A percentile compares a stretch with the other conserved stretches of the same genome.
Conservation (phyloP, 2,329 filamentous ascomycete genomes). For the Ceratocystis cacaofunesta region DNA sequence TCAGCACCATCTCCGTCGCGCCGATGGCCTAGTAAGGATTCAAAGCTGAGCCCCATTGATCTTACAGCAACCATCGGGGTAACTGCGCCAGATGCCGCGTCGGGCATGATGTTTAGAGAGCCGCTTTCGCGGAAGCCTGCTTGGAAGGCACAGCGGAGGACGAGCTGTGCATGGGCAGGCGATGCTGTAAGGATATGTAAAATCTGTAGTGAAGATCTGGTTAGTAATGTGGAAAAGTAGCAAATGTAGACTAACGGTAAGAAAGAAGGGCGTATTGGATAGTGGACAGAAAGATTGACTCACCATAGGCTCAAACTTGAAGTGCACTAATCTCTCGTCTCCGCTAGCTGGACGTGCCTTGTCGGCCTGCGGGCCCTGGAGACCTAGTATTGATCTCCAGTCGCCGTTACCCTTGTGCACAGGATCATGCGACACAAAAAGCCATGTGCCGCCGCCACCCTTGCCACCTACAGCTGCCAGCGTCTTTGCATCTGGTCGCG, state of each 20-base stretch:
- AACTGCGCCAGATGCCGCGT: conserved; percentile 21
- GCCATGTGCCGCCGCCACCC: conserved; percentile 68
- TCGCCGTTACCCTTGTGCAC: conserved; percentile 28
- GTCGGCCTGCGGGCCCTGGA: conserved; percentile 24
- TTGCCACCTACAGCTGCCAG: conserved; percentile 63
- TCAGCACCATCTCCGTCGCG: conserved; percentile 25
- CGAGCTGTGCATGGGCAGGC: conserved; percentile 54
- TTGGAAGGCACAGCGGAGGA: conserved; percentile 60
- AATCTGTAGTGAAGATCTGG: conserved; percentile 43
- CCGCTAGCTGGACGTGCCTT: conserved; percentile 18
- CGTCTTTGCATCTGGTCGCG: conserved; percentile 17
- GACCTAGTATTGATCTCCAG: conserved; percentile 27
- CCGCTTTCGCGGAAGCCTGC: conserved; percentile 87
- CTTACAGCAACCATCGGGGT: conserved; percentile 72
- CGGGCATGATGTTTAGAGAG: conserved; percentile 47
- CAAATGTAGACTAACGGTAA: background rate
- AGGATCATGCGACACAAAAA: conserved; percentile 76
- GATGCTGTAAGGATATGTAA: conserved; percentile 75
- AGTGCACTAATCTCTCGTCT: conserved; percentile 48
- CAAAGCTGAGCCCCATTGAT: conserved; percentile 66
- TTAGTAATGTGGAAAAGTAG: background rate
- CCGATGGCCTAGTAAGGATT: conserved; percentile 57
- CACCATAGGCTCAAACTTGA: conserved; percentile 95
- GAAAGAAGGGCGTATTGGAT: background rate
- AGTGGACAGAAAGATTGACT: conserved; percentile 22